Percentiles rank a stretch among this genome's conserved stretches.
phyloP scores from a whole-genome alignment of 1,284 basidiomycete species.

The Marasmius tenuissimus region DNA sequence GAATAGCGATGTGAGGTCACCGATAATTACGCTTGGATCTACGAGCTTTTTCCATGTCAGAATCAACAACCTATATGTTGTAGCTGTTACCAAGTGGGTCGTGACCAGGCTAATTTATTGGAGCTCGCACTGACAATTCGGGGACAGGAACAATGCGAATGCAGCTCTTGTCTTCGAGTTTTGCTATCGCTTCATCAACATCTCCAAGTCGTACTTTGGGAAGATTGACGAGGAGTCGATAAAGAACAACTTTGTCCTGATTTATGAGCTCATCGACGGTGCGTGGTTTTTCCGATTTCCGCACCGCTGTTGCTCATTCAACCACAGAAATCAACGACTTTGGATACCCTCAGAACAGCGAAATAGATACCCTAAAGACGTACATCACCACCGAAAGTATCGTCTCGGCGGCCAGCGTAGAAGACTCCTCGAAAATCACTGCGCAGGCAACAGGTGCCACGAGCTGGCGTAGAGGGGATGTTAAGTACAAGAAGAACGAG shows the following conservation, averaged over 20 bases:
- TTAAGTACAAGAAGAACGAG: constrained; percentile 98
- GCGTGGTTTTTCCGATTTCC: constrained; percentile 23
- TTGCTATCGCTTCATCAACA: constrained; percentile 93
- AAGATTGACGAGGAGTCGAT: constrained; percentile 97
- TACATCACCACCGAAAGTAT: constrained; percentile 98
- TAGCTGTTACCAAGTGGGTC: constrained; percentile 91
- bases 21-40: constrained; percentile 96
- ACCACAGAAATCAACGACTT: constrained; percentile 93
- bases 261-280: constrained; percentile 97
- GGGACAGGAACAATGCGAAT: constrained; percentile 85
- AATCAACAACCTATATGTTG: constrained; percentile 92
- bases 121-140: too few relatives aligned
- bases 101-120: not conserved
- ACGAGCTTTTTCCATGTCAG: constrained; percentile 98
- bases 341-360: constrained; percentile 99
- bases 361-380: constrained; percentile 95
- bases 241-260: constrained; percentile 98
- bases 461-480: constrained; percentile 91
- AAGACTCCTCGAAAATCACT: constrained; percentile 96
- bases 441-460: constrained; percentile 94
- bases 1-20: constrained; percentile 93
- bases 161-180: constrained; percentile 98
- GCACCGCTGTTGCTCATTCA: not conserved
- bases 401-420: constrained; percentile 80
- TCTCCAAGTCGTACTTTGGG: constrained; percentile 94